A percentile compares a stretch with the other conserved stretches of the same genome.
Conservation (phyloP, 495 filamentous ascomycete species). For the Penicillium parvum region DNA sequence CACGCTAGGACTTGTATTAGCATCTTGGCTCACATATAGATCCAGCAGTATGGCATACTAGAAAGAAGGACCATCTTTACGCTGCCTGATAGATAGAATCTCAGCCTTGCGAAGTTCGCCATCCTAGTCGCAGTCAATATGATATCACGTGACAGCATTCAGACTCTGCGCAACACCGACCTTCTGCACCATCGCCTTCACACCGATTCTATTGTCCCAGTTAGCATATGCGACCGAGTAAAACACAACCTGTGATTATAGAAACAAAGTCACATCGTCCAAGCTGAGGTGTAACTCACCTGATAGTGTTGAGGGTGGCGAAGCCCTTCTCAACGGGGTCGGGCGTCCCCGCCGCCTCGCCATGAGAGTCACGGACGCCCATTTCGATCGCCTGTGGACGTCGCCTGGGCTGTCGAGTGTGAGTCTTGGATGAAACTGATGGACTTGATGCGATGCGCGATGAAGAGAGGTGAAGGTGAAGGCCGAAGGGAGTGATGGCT, state of each 20-base stretch:
- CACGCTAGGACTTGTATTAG: conserved; percentile 50
- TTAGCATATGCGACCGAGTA: conserved; percentile 48
- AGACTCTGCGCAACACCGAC: conserved; percentile 35
- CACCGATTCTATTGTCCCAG: conserved; percentile 54
- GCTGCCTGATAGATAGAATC: conserved; percentile 81
- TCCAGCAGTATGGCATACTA: conserved; percentile 50
- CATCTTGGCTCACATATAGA: not conserved
- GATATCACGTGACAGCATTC: conserved; percentile 37
- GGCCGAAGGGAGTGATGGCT: conserved; percentile 13
- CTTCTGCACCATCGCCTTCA: conserved; percentile 70
- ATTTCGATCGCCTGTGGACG: conserved; percentile 25
- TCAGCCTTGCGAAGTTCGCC: conserved; percentile 85
- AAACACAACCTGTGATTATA: conserved; percentile 17
- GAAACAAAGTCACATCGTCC: not conserved
- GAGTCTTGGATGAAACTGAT: conserved; percentile 24
- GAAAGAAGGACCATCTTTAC: conserved; percentile 77
- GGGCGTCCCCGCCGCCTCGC: conserved; percentile 51
- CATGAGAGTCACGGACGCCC: conserved; percentile 44
- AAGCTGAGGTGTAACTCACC: conserved; percentile 42
- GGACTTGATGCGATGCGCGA: conserved; percentile 20
- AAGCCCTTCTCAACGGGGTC: conserved; percentile 69
- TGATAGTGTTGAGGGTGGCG: conserved; percentile 72
- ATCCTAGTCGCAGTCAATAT: conserved; percentile 49
- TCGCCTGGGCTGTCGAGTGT: not conserved
- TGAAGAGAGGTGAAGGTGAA: conserved; percentile 20